Evolutionary conservation across 2,329 filamentous ascomycete species (phyloP).

Genomic region (Fusarium subtropicale): DNA sequence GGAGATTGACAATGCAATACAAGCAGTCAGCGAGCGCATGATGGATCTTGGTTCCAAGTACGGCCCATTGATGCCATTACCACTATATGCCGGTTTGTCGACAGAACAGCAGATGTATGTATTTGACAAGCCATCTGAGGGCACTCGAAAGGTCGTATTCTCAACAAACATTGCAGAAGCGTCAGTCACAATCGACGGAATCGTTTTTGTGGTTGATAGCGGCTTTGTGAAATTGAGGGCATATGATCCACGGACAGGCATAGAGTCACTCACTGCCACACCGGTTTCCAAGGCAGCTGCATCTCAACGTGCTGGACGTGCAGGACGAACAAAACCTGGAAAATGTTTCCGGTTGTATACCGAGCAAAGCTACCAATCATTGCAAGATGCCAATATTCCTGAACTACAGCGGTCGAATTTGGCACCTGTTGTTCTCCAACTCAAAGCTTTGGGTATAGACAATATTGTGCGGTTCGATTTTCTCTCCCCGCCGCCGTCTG

Average conservation of each 20-base stretch:
- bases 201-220: conserved; percentile 89
- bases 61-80: conserved; percentile 61
- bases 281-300: conserved; percentile 91
- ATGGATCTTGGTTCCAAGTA: conserved; percentile 62
- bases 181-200: conserved; percentile 92
- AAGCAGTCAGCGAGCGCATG: conserved; percentile 79
- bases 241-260: conserved; percentile 85
- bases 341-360: conserved; percentile 97
- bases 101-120: conserved; percentile 96
- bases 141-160: conserved; percentile 90
- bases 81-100: conserved; percentile 88
- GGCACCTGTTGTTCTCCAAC: conserved; percentile 86
- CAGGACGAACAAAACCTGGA: conserved; percentile 87
- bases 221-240: conserved; percentile 92
- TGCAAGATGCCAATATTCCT: conserved; percentile 81
- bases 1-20: conserved; percentile 87
- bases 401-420: conserved; percentile 95
- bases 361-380: conserved; percentile 72
- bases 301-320: conserved; percentile 89
- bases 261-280: conserved; percentile 86
- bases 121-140: conserved; percentile 84
- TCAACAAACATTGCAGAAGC: conserved; percentile 97
- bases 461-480: conserved; percentile 94
- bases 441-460: conserved; percentile 95
- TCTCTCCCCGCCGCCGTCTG: conserved; percentile 84